phyloP scores from a whole-genome alignment of 2,329 filamentous ascomycete species.

The Cadophora gregata region DNA sequence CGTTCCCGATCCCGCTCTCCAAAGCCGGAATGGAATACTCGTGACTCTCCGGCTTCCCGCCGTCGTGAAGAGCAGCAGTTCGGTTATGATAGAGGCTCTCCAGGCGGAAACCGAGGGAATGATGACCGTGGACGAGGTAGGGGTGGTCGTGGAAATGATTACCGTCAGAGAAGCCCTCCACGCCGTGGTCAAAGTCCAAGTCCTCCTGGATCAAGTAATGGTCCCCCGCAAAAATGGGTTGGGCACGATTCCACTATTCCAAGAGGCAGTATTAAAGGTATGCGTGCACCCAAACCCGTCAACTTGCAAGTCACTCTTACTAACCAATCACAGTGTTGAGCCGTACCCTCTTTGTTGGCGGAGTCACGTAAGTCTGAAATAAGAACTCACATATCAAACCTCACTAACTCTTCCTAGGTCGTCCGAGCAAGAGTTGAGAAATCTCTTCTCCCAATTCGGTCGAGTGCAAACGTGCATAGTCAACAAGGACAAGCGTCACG shows the following conservation, averaged over 20 bases:
- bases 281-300: constrained; percentile 8
- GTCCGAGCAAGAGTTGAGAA: constrained; percentile 81
- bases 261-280: constrained; percentile 78
- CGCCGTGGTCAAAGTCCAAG: constrained; percentile 70
- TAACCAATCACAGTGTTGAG: constrained; percentile 69
- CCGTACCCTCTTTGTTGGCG: constrained; percentile 94
- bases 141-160: constrained; percentile 66
- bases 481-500: constrained; percentile 96
- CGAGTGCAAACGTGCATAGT: constrained; percentile 97
- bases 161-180: constrained; percentile 87
- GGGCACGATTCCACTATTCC: constrained; percentile 79
- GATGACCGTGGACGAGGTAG: constrained; percentile 58
- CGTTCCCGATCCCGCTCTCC: constrained; percentile 83
- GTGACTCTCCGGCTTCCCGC: constrained; percentile 57
- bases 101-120: constrained; percentile 64
- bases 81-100: constrained; percentile 75
- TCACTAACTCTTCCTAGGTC: constrained; percentile 56
- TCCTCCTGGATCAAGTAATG: constrained; percentile 52
- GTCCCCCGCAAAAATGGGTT: constrained; percentile 70
- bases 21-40: constrained; percentile 72
- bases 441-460: constrained; percentile 81
- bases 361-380: constrained; percentile 74
- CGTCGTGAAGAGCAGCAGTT: constrained; percentile 59
- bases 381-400: constrained; percentile 15
- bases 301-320: constrained; percentile 23